Evolutionary conservation across 2,329 filamentous ascomycete genomes (phyloP), one percentile per base, ranked within the genome.

Genomic region (Paracoccidioides lutzii): DNA sequence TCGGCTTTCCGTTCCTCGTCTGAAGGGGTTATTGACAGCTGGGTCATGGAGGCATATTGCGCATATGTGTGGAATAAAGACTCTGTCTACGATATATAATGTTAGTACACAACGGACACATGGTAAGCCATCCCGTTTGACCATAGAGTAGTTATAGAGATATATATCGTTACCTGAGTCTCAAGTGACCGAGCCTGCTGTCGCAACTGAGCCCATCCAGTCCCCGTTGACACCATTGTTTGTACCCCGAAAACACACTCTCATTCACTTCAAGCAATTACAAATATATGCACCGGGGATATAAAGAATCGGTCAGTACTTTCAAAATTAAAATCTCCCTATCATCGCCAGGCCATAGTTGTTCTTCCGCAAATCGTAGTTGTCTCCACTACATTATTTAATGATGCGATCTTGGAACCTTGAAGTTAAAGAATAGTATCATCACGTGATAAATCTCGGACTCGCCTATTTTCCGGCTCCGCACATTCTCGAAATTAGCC

Each of bases 171-270:
- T 77, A 95, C 91, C 80, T 97, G 91, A 59, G 85, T 88, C 72
- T 98, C 93, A 59, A 96, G 78, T 46, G 84, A 82, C 65, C 93
- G 81, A 59, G 90, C 88, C 74, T 97, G 91, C 70, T 96, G 90
- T 65, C 93, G 87, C 63, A 97, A 80, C 75, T 96, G 90, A 66
- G 89, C 85, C 93, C 93, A 98, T 74, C 90, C 85, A 60, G 80
- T 78, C 60, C 74, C 72, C n/a, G 73, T 82, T 60, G 80, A 71
- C 62, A 76, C 67, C 60, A 78, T 74, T 80, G 82, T 83, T 60
- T 52, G 66, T 46, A 43, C 51, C 49, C 52, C 49, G 32, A 54
- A 55, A 56, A 35, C 5, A 42, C 7, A 7, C n/a, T 3, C n/a
- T 5, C n/a, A 9, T 37, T 42, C 6, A 14, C 15, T 5, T 33